phyloP scores from a whole-genome alignment of 768 basidiomycete genomes.

The Kondoa subrosea region DNA sequence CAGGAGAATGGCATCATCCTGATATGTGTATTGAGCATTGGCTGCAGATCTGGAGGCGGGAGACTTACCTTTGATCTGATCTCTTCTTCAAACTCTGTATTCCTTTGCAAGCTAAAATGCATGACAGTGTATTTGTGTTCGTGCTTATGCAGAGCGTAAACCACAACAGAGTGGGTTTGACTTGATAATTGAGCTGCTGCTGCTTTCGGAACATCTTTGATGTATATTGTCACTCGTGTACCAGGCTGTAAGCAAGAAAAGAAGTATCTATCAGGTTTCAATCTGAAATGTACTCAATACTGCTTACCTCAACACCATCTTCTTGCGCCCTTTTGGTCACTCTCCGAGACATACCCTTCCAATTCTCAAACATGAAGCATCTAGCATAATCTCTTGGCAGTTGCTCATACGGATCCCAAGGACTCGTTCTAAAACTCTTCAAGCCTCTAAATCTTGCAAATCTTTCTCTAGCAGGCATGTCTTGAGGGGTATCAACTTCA shows the following conservation, averaged over 20 bases:
- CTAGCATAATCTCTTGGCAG: conserved; percentile 81
- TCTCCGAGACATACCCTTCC: conserved; percentile 60
- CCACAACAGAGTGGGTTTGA: conserved; percentile 40
- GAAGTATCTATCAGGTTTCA: not conserved
- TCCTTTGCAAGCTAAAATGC: conserved; percentile 81
- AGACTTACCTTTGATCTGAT: conserved; percentile 69
- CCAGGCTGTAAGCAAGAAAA: conserved; percentile 45
- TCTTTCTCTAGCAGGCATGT: conserved; percentile 56
- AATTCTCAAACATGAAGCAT: conserved; percentile 94
- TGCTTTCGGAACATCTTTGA: conserved; percentile 57
- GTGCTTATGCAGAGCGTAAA: conserved; percentile 76
- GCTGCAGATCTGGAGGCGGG: not conserved
- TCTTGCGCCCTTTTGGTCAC: conserved; percentile 48
- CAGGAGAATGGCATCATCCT: conserved; percentile 79
- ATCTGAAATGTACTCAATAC: conserved; percentile 20
- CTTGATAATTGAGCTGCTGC: conserved; percentile 34
- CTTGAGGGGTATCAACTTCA: conserved; percentile 83
- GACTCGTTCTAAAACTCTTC: conserved; percentile 80
- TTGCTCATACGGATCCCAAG: conserved; percentile 96
- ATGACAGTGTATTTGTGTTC: conserved; percentile 89
- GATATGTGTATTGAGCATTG: not conserved
- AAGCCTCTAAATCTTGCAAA: conserved; percentile 87
- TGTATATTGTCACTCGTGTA: conserved; percentile 54
- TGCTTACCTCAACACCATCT: conserved; percentile 51
- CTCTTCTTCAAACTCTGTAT: conserved; percentile 77